Evolutionary conservation across 257 asterid genomes (phyloP).

Genomic region (Osmanthus fragrans): DNA sequence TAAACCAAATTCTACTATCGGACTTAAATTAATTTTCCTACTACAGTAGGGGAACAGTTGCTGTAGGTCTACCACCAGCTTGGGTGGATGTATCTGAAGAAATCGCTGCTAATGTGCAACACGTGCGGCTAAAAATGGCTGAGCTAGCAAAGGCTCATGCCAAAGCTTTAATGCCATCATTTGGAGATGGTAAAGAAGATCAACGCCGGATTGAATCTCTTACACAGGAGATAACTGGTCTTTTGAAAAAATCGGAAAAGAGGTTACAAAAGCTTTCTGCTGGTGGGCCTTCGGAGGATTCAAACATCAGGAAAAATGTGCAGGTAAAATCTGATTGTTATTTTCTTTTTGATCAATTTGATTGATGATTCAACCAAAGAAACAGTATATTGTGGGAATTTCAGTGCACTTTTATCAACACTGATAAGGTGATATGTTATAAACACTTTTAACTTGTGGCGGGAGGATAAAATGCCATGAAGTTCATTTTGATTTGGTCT

Average conservation of each 20-base stretch:
- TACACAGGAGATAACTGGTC: conserved; percentile 90
- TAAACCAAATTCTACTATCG: background rate
- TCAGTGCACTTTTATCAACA: conserved; percentile 3
- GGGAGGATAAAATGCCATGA: background rate
- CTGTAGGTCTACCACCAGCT: conserved; percentile 96
- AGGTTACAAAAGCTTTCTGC: conserved; percentile 71
- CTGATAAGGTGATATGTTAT: background rate
- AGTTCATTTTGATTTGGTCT: conserved; percentile 10
- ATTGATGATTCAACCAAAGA: conserved; percentile 11
- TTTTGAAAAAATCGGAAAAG: conserved; percentile 76
- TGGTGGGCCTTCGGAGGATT: conserved; percentile 92
- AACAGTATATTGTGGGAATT: background rate
- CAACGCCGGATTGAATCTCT: conserved; percentile 85
- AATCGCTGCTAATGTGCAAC: conserved; percentile 77
- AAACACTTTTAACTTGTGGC: background rate
- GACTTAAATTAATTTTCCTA: conserved; percentile 22
- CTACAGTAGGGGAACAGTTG: conserved; percentile 73
- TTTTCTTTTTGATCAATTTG: conserved; percentile 1
- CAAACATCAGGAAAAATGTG: conserved; percentile 91
- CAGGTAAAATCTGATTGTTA: conserved; percentile 64
- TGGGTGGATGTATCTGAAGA: conserved; percentile 99
- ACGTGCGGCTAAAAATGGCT: conserved; percentile 68
- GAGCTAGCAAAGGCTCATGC: conserved; percentile 97
- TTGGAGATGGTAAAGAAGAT: conserved; percentile 99
- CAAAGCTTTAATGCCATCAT: conserved; percentile 98